These are phyloP conservation scores for Lithospermum erythrorhizon DNA, from an alignment of 257 asterid genomes.

Conservation along the genomic window DNA sequence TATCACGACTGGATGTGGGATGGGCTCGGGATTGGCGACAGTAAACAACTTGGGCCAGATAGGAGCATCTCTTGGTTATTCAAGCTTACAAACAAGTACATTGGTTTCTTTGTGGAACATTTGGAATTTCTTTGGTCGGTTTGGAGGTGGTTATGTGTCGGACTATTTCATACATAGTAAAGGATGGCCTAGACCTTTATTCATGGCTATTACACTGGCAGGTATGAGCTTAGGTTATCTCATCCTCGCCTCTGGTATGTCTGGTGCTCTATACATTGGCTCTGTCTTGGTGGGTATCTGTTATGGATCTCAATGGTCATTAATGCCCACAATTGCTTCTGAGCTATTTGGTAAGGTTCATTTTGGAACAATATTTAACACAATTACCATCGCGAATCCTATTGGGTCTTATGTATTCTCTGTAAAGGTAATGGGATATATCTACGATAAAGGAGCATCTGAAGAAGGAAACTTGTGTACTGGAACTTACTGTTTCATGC, in stretches of 20 bases:
- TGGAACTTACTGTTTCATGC: constrained; percentile 65
- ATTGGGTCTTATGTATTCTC: constrained; percentile 66
- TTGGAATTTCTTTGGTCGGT: constrained; percentile 82
- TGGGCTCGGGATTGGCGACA: constrained; percentile 93
- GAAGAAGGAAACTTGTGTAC: constrained; percentile 32
- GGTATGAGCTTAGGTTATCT: constrained; percentile 61
- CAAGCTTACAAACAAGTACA: constrained; percentile 41
- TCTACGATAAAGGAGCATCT: constrained; percentile 53
- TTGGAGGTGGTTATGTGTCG: constrained; percentile 74
- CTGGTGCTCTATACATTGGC: constrained; percentile 58
- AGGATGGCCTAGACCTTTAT: constrained; percentile 62
- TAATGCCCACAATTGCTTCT: constrained; percentile 78
- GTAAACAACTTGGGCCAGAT: constrained; percentile 86
- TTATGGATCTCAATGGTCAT: constrained; percentile 92
- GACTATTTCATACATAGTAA: constrained; percentile 49
- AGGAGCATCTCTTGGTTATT: constrained; percentile 74
- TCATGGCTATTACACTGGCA: constrained; percentile 48
- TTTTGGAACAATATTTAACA: constrained; percentile 74
- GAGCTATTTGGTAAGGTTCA: constrained; percentile 66
- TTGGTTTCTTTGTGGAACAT: constrained; percentile 88
- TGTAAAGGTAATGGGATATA: constrained; percentile 57
- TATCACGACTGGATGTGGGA: constrained; percentile 62
- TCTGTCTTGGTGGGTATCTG: constrained; percentile 66
- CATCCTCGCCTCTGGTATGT: constrained; percentile 52
- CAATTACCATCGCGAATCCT: constrained; percentile 70